These are phyloP conservation scores for Ceratobasidium sp. DNA, from an alignment of 1,284 basidiomycete species.

Conservation along the genomic window DNA sequence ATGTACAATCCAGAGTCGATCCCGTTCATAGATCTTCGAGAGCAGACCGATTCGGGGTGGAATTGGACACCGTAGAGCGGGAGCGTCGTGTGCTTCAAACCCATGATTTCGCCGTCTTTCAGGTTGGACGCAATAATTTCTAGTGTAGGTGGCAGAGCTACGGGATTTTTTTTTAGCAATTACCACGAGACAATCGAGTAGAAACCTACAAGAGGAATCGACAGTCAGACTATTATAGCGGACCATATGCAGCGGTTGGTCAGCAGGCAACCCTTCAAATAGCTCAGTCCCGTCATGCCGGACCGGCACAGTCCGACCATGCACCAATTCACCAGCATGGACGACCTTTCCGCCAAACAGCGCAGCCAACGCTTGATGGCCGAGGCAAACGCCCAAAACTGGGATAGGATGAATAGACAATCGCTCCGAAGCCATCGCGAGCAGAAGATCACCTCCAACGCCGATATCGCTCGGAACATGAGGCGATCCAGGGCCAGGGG, in stretches of 20 bases:
- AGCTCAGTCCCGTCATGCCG: slow-evolving; percentile 64
- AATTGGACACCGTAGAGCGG: slow-evolving; percentile 97
- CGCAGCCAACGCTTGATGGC: slow-evolving; percentile 87
- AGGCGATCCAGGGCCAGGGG: slow-evolving; percentile 79
- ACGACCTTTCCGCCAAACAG: slow-evolving; percentile 72
- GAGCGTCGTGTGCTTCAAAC: slow-evolving; percentile 58
- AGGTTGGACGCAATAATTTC: slow-evolving; percentile 55
- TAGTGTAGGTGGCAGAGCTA: slow-evolving; percentile 54
- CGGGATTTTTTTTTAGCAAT: neutral
- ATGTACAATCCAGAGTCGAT: slow-evolving; percentile 67
- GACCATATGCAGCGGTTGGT: slow-evolving; percentile 69
- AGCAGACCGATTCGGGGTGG: slow-evolving; percentile 84
- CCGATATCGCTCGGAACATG: slow-evolving; percentile 67
- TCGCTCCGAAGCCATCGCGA: slow-evolving; percentile 13
- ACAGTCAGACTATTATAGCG: slow-evolving; percentile 67
- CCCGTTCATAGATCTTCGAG: slow-evolving; percentile 49
- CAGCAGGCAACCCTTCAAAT: slow-evolving; percentile 62
- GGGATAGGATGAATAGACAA: slow-evolving; percentile 62
- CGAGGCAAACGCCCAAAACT: slow-evolving; percentile 89
- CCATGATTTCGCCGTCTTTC: slow-evolving; percentile 47
- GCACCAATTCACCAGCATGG: slow-evolving; percentile 68
- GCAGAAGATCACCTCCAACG: slow-evolving; percentile 63
- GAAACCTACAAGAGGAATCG: slow-evolving; percentile 58
- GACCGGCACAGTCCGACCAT: slow-evolving; percentile 80
- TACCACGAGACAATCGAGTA: neutral